Evolutionary conservation across 441 rosid species (phyloP).

Genomic region (Corymbia citriodora): DNA sequence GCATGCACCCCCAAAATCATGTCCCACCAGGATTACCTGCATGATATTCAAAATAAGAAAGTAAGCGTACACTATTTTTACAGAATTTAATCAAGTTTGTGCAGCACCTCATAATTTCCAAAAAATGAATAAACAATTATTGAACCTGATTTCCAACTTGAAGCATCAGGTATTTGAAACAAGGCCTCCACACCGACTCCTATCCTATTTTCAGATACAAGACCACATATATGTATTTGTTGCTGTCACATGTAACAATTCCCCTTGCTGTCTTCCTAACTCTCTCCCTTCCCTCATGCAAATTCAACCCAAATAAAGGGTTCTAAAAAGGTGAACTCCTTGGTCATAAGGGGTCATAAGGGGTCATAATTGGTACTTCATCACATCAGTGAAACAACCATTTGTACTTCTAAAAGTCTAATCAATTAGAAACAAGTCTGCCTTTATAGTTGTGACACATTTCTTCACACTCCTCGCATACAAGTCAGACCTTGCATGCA

Average conservation of each 20-base stretch:
- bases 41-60: not conserved
- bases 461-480: not conserved
- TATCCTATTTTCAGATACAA: not conserved
- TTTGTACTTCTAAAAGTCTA: not conserved
- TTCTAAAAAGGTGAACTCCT: not conserved
- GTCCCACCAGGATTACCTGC: constrained; percentile 92
- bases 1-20: constrained; percentile 94
- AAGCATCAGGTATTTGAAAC: not conserved
- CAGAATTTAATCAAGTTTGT: not conserved
- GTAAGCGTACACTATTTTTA: not conserved
- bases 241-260: not conserved
- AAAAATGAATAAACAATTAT: not conserved
- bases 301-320: not conserved
- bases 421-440: not conserved
- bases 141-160: not conserved
- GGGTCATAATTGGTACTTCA: not conserved
- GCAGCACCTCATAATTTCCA: not conserved
- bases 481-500: not conserved
- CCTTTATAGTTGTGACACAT: not conserved
- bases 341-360: not conserved
- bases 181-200: not conserved
- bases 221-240: not conserved
- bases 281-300: not conserved
- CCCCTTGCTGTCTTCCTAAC: not conserved
- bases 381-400: not conserved